Base-by-base conservation (phyloP, 805 yeast genomes). In the Myxozyma vanderwaltii region DNA sequence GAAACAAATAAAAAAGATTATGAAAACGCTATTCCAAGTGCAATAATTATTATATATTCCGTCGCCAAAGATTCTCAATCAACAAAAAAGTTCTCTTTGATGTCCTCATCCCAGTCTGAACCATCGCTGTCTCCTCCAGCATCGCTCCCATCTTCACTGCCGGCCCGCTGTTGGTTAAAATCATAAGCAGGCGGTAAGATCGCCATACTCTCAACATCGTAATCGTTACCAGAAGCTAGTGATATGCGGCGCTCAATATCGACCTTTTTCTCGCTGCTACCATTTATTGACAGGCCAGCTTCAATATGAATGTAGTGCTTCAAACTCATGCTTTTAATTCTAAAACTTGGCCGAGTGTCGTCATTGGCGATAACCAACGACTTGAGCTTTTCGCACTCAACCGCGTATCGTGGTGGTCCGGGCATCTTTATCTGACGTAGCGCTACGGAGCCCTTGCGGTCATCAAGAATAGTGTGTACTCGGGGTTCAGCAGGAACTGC, bases 121-220 rank as follows among this genome's bases (percentile, higher is more conserved):
- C 45, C 33, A 29, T 29, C 55, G 12, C 27, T 36, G 19, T 26
- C 26, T 2, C 27, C 21, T 7, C 17, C 51, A 48, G 21, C 29
- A 12, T 19, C 29, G 10, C 47, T 48, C 23, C 21, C 44, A 17
- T 41, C 24, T 23, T 41, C 31, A 15, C n/a, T 39, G 17, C 40
- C 19, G 7, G 24, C 36, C 36, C 3, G 21, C 12, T 7, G 15
- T 15, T 50, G 39, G 17, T 26, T 40, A 17, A 46, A 35, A n/a
- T 54, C 51, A 19, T 56, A 56, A 3, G 50, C 53, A 5, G 60
- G 60, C 48, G 60, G 60, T 40, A 56, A 21, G 29, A 51, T 46
- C 24, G 24, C 12, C 38, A 19, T 24, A n/a, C 36, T 29, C n/a
- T 51, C 60, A 19, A 31, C 44, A 35, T 57, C 57, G 26, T 26